These are phyloP conservation scores for Penicillium vulpinum DNA, from an alignment of 2,329 filamentous ascomycete genomes.

Conservation along the genomic window DNA sequence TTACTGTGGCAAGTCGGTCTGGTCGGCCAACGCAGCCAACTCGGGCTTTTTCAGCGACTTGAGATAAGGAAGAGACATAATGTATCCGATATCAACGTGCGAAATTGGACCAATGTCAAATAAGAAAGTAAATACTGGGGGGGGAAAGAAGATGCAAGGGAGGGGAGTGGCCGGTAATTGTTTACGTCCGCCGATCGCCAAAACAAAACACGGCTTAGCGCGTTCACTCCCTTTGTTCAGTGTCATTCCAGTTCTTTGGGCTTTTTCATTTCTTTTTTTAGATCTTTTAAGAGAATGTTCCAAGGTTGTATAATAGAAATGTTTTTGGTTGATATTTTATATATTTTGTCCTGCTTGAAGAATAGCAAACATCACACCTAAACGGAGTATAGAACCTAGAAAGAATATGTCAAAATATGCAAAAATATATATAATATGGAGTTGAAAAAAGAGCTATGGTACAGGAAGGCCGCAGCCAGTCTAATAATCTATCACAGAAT, in stretches of 20 bases:
- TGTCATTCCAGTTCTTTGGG: background rate
- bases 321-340: background rate
- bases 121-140: slow-evolving; percentile 12
- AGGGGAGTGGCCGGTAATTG: slow-evolving; percentile 24
- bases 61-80: slow-evolving; percentile 74
- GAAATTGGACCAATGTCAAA: slow-evolving; percentile 17
- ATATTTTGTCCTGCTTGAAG: background rate
- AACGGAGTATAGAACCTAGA: background rate
- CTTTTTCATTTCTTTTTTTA: background rate
- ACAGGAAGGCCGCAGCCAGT: slow-evolving; percentile 20
- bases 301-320: background rate
- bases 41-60: slow-evolving; percentile 80
- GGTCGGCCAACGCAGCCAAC: slow-evolving; percentile 70
- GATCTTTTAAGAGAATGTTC: background rate
- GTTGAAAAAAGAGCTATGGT: slow-evolving; percentile 15
- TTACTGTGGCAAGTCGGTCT: slow-evolving; percentile 71
- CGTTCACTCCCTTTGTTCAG: slow-evolving; percentile 16
- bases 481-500: slow-evolving; percentile 24
- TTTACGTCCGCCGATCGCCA: slow-evolving; percentile 35
- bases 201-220: slow-evolving; percentile 31
- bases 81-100: slow-evolving; percentile 24
- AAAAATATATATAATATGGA: background rate
- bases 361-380: background rate
- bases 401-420: background rate
- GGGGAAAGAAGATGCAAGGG: slow-evolving; percentile 20